Percentiles rank a stretch among this genome's conserved stretches.
Conservation (phyloP, 495 filamentous ascomycete genomes). For the Lasiosphaeris hirsuta region DNA sequence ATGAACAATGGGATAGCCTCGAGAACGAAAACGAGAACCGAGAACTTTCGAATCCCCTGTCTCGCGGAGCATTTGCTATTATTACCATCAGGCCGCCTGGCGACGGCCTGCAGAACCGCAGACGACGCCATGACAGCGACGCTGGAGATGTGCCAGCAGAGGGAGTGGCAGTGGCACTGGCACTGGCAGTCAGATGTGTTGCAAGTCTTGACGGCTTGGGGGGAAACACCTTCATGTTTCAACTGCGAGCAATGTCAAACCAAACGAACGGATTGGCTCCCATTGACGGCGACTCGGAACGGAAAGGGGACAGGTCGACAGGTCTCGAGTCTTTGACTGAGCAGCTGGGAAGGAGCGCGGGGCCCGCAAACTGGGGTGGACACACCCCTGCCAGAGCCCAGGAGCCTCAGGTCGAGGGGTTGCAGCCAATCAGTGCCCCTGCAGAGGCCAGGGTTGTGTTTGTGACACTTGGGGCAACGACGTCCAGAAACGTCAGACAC, state of each 20-base stretch:
- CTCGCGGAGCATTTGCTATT: no score
- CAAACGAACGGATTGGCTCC: constrained; percentile 26
- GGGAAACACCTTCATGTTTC: constrained; percentile 36
- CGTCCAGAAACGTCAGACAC: constrained; percentile 32
- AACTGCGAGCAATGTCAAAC: constrained; percentile 29
- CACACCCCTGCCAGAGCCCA: constrained; percentile 30
- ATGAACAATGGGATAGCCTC: no score
- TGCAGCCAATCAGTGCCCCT: constrained; percentile 26
- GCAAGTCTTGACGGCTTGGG: constrained; percentile 16
- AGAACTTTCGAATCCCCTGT: no score
- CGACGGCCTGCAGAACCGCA: no score
- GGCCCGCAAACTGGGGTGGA: no score
- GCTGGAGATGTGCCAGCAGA: no score
- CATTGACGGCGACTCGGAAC: constrained; percentile 3
- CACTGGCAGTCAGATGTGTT: neutral
- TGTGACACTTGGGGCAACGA: constrained; percentile 34
- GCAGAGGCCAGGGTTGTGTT: constrained; percentile 28
- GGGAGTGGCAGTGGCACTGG: neutral
- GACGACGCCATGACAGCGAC: no score
- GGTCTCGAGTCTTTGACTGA: neutral
- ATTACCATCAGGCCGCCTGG: no score
- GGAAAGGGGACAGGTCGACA: constrained; percentile 12
- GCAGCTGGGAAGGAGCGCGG: constrained; percentile 11
- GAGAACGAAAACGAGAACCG: no score
- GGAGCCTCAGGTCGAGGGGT: constrained; percentile 30